These are phyloP conservation scores for Trichosporon sp. DNA, from an alignment of 1,284 basidiomycete species.

Conservation along the genomic window DNA sequence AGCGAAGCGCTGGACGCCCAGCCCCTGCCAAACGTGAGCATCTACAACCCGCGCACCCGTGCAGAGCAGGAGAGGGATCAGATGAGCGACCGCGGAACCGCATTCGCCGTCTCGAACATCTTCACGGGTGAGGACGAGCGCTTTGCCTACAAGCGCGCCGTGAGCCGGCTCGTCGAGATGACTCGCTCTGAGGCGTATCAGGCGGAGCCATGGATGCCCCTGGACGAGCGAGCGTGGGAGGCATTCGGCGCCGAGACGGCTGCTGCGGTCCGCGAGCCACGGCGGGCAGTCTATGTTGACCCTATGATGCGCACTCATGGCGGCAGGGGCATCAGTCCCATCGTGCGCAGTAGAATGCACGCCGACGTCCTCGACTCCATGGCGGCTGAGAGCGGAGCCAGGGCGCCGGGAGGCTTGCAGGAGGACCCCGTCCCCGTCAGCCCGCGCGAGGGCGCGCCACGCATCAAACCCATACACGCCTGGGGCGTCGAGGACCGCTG, in stretches of 20 bases:
- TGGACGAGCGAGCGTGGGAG: conserved; percentile 49
- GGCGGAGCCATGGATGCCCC: conserved; percentile 44
- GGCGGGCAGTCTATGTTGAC: not conserved
- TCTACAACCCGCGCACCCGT: conserved; percentile 50
- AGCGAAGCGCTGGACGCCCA: conserved; percentile 56
- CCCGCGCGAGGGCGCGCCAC: conserved; percentile 24
- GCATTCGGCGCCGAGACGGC: not conserved
- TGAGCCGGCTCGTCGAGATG: conserved; percentile 64
- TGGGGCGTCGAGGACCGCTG: conserved; percentile 50
- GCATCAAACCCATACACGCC: conserved; percentile 39
- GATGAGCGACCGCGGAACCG: conserved; percentile 45
- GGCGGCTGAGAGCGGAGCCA: conserved; percentile 6
- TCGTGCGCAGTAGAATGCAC: not conserved
- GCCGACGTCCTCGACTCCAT: conserved; percentile 1
- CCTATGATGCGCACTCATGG: not conserved
- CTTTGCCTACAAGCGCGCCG: conserved; percentile 61
- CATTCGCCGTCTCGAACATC: conserved; percentile 53
- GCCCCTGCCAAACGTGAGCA: conserved; percentile 59
- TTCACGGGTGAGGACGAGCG: conserved; percentile 66
- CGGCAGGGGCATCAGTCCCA: not conserved
- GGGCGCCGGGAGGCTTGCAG: not conserved
- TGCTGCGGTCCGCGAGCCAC: not conserved
- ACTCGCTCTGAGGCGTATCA: conserved; percentile 54
- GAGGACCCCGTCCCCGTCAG: conserved; percentile 5
- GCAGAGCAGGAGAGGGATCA: conserved; percentile 30